Percentiles rank a stretch among this genome's conserved stretches.
These are phyloP conservation scores for Plasmodium gonderi DNA, from an alignment of 169 alveolate species.

Conservation along the genomic window DNA sequence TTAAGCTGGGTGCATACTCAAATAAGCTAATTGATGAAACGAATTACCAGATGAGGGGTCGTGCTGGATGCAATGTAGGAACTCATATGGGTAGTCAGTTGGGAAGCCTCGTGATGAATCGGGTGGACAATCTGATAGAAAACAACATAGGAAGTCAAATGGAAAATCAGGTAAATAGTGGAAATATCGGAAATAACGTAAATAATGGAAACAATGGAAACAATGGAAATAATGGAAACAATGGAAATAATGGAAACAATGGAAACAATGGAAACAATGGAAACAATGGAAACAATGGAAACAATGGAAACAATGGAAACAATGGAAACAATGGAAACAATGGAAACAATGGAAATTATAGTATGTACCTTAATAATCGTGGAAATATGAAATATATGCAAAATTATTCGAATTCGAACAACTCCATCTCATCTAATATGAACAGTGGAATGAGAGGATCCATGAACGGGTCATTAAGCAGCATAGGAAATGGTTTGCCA, in stretches of 20 bases:
- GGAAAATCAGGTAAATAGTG: background rate
- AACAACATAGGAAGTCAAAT: background rate
- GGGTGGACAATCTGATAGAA: background rate
- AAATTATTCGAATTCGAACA: background rate
- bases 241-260: no score
- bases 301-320: no score
- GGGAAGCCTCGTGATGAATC: background rate
- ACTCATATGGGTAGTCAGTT: background rate
- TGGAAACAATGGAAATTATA: slow-evolving; percentile 1
- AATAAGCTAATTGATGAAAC: background rate
- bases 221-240: no score
- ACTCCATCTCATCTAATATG: background rate
- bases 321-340: no score
- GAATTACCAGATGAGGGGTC: background rate
- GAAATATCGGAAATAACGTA: no score
- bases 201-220: no score
- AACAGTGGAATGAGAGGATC: background rate
- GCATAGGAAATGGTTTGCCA: background rate
- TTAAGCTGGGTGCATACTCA: background rate
- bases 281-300: no score
- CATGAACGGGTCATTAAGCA: background rate
- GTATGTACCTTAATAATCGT: slow-evolving; percentile 2
- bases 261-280: no score
- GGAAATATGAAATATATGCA: background rate
- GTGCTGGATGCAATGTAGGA: background rate